Percentiles rank a stretch among this genome's conserved stretches.
Evolutionary conservation across 306 rosid genomes (phyloP).

Genomic region (Acmispon strigosus): DNA sequence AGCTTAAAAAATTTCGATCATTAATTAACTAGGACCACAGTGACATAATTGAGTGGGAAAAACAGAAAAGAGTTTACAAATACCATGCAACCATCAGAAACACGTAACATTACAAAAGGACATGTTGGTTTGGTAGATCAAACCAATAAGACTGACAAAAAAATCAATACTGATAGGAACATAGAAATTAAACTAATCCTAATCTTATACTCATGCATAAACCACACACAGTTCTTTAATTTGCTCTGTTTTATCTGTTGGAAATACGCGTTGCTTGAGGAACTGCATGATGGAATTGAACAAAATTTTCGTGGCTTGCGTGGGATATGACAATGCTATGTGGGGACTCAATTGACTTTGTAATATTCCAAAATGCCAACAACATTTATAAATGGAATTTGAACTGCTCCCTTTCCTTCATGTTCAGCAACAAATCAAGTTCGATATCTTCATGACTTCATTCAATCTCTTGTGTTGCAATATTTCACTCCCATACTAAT

Average conservation of each 20-base stretch:
- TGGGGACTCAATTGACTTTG: constrained; percentile 45
- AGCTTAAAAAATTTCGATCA: neutral
- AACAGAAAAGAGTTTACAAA: neutral
- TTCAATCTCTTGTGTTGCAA: too few relatives aligned
- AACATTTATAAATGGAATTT: constrained; percentile 14
- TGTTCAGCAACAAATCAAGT: constrained; percentile 23
- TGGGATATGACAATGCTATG: constrained; percentile 29
- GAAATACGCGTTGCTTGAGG: constrained; percentile 1
- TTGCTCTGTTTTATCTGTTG: neutral
- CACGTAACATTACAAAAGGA: constrained; percentile 34
- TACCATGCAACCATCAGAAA: constrained; percentile 20
- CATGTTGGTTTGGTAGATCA: constrained; percentile 50
- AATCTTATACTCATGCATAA: neutral
- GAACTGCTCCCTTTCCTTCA: constrained; percentile 55
- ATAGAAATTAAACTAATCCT: neutral
- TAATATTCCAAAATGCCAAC: neutral
- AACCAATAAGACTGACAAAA: constrained; percentile 28
- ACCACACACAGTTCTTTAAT: neutral
- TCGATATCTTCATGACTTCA: constrained; percentile 32
- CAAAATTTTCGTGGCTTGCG: constrained; percentile 25
- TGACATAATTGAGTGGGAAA: constrained; percentile 10
- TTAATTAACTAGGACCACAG: neutral
- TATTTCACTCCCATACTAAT: too few relatives aligned
- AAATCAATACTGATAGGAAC: neutral
- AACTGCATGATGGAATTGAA: neutral